Evolutionary conservation across 345 rosid species (phyloP), one percentile per base, ranked within the genome.

Genomic region (Hibiscus trionum): DNA sequence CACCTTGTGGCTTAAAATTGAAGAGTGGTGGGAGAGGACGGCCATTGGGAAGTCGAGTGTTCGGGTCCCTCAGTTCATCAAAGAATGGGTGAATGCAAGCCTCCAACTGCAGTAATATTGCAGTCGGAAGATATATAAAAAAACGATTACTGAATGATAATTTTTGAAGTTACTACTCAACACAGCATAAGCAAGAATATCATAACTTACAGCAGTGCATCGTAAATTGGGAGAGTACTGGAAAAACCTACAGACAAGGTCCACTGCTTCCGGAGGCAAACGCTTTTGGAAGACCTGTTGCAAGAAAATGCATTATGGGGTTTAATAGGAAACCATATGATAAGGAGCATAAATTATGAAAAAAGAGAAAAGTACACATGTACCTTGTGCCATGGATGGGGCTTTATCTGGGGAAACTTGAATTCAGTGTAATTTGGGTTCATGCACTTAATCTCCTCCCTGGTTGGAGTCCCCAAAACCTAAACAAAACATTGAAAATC

Each of bases 401-500:
- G 90, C 77, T 94, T 94, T 77, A 91, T 94, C 80, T 91, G 97
- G 8, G 99, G 97, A 70, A 92, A 94, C 78, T 92, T 91, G 76
- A 91, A 94, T 75, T 91, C 96, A 0, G 97, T 94, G 73, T 94
- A 94, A 78, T 88, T 91, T 35, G 97, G 96, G 77, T 94, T 94
- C 98, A 94, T 94, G 87, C 98, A 94, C 81, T 94, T 94, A 75
- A 94, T 94, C 83, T 94, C 97, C 79, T 94, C 98, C 72, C 96
- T 81, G 55, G 98, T 94, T 69, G 98, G 98, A 52, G 97, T 94
- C 66, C 98, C 98, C 80, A 94, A 78, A 74, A 91, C 95, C 97
- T 93, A 80, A 66, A 74, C 21, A 71, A 27, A 50, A 50, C 19
- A 50, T 50, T 50, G n/a, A 50, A 15, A 6, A 80, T 55, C 62